Percentiles rank a stretch among this genome's conserved stretches.
Evolutionary conservation across 306 rosid species (phyloP).

Genomic region (Quercus agrifolia): DNA sequence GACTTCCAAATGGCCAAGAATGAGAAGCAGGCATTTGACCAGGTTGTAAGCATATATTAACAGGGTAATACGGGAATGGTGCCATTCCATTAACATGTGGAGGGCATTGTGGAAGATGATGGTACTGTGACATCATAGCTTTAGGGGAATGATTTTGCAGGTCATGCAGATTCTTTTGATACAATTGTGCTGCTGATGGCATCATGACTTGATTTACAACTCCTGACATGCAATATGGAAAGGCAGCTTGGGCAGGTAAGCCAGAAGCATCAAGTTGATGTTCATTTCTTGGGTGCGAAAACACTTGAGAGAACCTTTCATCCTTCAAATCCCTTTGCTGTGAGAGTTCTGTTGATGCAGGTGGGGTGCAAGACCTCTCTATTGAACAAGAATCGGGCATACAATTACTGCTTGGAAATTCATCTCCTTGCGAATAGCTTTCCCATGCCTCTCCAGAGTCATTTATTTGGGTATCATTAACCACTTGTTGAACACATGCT

Average conservation of each 20-base stretch:
- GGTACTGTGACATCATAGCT: slow-evolving; percentile 62
- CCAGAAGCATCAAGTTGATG: slow-evolving; percentile 44
- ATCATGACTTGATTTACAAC: slow-evolving; percentile 66
- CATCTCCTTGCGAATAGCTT: slow-evolving; percentile 61
- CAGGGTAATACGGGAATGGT: slow-evolving; percentile 71
- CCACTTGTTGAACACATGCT: slow-evolving; percentile 39
- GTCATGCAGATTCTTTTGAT: slow-evolving; percentile 72
- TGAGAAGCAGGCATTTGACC: slow-evolving; percentile 67
- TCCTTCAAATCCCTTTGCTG: slow-evolving; percentile 46
- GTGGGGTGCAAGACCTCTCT: slow-evolving; percentile 84
- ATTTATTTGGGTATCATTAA: slow-evolving; percentile 33
- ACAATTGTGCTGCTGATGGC: slow-evolving; percentile 58
- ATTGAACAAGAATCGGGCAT: slow-evolving; percentile 72
- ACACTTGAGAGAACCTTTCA: slow-evolving; percentile 41
- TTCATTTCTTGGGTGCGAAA: slow-evolving; percentile 48
- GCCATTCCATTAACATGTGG: slow-evolving; percentile 69
- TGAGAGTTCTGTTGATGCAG: slow-evolving; percentile 53
- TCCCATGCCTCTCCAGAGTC: slow-evolving; percentile 63
- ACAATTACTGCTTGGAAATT: slow-evolving; percentile 64
- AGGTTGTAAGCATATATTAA: slow-evolving; percentile 62
- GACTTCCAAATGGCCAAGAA: slow-evolving; percentile 70
- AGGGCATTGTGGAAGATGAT: slow-evolving; percentile 67
- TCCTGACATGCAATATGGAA: slow-evolving; percentile 73
- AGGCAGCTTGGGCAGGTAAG: slow-evolving; percentile 53
- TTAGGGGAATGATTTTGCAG: slow-evolving; percentile 56